Conservation (phyloP, 805 yeast species). For the Wickerhamiella azyma region DNA sequence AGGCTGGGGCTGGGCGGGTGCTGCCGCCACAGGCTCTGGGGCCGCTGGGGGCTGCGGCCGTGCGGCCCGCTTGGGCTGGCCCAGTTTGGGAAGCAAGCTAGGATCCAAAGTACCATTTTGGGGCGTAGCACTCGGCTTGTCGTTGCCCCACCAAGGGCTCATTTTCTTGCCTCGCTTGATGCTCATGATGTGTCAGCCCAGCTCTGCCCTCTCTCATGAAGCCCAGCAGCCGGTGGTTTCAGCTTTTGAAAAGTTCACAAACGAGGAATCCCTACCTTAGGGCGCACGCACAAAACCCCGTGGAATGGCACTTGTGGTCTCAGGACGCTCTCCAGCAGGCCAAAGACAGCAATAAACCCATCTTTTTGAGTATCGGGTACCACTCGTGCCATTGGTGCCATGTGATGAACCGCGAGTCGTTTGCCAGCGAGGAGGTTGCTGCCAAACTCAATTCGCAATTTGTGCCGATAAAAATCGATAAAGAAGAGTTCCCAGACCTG, state of each 20-base stretch:
- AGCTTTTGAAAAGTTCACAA: background rate
- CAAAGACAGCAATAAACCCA: conserved; percentile 22
- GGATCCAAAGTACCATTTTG: conserved; percentile 1
- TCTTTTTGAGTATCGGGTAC: conserved; percentile 28
- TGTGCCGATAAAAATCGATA: conserved; percentile 28
- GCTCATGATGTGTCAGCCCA: too few relatives aligned
- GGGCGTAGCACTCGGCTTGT: background rate
- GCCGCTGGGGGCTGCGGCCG: background rate
- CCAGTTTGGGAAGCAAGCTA: conserved; percentile 2
- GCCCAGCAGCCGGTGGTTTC: conserved; percentile 1
- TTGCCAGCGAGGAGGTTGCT: conserved; percentile 21
- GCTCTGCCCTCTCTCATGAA: too few relatives aligned
- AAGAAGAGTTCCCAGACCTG: conserved; percentile 30
- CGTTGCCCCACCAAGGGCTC: conserved; percentile 8
- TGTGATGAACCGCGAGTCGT: conserved; percentile 27
- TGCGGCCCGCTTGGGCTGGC: background rate
- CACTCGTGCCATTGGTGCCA: conserved; percentile 30
- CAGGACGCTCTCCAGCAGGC: conserved; percentile 24
- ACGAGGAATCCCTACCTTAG: conserved; percentile 19
- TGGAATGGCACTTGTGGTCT: conserved; percentile 29
- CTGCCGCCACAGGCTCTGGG: background rate
- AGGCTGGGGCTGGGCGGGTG: too few relatives aligned
- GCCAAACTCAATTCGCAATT: conserved; percentile 22
- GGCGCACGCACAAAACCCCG: conserved; percentile 23
- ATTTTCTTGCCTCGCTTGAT: background rate